Evolutionary conservation across 331 rosid genomes (phyloP), one percentile per base, ranked within the genome.

Genomic region (Pyrus hybrid): DNA sequence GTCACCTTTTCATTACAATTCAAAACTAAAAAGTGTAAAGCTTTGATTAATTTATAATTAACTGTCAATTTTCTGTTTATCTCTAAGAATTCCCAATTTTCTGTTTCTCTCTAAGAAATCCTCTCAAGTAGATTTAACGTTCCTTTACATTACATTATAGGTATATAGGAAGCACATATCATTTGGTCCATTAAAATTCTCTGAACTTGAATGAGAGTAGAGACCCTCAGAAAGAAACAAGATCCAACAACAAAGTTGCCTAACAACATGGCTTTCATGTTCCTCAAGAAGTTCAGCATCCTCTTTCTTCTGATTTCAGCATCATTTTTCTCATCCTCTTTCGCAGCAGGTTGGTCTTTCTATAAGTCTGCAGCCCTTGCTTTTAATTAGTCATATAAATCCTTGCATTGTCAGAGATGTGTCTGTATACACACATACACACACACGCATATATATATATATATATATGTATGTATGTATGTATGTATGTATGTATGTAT

Each of bases 241-340:
- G 37, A 80, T 37, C 45, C 4, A 37, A 58, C 49, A 57, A 33
- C 60, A 80, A 63, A 79, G 67, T 81, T 73, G 71, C 73, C 66
- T 51, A 51, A 51, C 49, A 63, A 37, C 16, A 87, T 81, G 90
- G 81, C 75, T 70, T 73, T 84, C 85, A 68, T 86, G 90, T 54
- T 86, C 69, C 79, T 87, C 79, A 86, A 79, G 67, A 87, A 83
- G 79, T 67, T 87, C 79, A 67, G 53, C 71, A 58, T 91, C 72
- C 76, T 93, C 86, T 78, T 90, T 82, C 80, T 93, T 62, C 74
- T 82, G 68, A n/a, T 88, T 82, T 87, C 91, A 51, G 74, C 57
- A 5, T 86, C 93, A 21, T 84, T 91, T 82, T 80, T 91, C 32
- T 79, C 96, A 76, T 72, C 91, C 81, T 81, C 93, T 83, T 82